These are phyloP conservation scores for Cyamopsis tetragonoloba DNA, from an alignment of 306 rosid genomes.

Conservation along the genomic window DNA sequence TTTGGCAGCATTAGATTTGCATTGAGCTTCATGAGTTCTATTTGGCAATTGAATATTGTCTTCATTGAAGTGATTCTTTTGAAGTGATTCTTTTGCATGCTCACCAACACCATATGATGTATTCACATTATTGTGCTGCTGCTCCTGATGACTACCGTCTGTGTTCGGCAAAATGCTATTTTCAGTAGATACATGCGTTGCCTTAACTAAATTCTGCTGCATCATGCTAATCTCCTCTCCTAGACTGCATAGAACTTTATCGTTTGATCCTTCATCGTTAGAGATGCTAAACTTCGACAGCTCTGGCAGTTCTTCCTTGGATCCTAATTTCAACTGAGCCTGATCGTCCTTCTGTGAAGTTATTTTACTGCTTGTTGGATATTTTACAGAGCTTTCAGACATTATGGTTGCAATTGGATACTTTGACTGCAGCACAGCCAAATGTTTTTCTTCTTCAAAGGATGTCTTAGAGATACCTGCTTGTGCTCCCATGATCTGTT, in stretches of 20 bases:
- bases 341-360: constrained; percentile 20
- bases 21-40: not conserved
- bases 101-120: constrained; percentile 1
- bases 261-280: constrained; percentile 9
- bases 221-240: constrained; percentile 27
- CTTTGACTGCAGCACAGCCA: not conserved
- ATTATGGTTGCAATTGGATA: not conserved
- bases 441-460: constrained; percentile 20
- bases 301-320: constrained; percentile 9
- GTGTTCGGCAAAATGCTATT: not conserved
- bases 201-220: constrained; percentile 19
- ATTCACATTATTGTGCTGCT: not conserved
- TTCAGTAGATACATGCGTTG: not conserved
- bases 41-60: constrained; percentile 7
- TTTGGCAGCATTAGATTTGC: constrained; percentile 19
- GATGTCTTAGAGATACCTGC: not conserved
- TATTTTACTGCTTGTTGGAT: not conserved
- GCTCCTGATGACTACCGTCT: constrained; percentile 17
- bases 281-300: constrained; percentile 21
- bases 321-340: not conserved
- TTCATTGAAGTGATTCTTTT: not conserved
- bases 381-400: constrained; percentile 2
- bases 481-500: constrained; percentile 34
- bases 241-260: not conserved
- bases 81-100: constrained; percentile 18